phyloP scores from a whole-genome alignment of 208 protist species.

The Kentomonas sorsogonicus region DNA sequence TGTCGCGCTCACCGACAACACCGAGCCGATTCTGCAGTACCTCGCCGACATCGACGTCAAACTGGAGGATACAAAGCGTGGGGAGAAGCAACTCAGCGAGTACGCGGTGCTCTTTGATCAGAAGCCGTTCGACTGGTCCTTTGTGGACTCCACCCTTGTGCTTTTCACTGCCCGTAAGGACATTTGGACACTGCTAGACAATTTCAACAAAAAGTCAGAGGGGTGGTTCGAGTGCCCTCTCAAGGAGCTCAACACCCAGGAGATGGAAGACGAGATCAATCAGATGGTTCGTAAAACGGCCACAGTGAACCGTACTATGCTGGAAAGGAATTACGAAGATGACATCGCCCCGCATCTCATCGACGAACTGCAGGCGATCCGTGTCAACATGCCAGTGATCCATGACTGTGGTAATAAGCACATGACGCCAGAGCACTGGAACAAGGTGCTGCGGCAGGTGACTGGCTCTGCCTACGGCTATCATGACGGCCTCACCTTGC shows the following conservation, averaged over 20 bases:
- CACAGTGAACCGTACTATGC: slow-evolving; percentile 58
- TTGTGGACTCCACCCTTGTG: slow-evolving; percentile 45
- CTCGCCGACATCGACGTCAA: slow-evolving; percentile 75
- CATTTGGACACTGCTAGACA: slow-evolving; percentile 74
- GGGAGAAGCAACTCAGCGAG: slow-evolving; percentile 61
- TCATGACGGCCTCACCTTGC: slow-evolving; percentile 81
- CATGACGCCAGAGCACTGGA: slow-evolving; percentile 87
- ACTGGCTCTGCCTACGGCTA: slow-evolving; percentile 80
- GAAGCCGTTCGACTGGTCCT: slow-evolving; percentile 75
- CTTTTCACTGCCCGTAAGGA: slow-evolving; percentile 73
- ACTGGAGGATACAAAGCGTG: slow-evolving; percentile 61
- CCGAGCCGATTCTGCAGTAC: slow-evolving; percentile 82
- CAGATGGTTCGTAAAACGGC: slow-evolving; percentile 61
- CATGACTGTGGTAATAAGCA: slow-evolving; percentile 92
- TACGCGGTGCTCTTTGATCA: slow-evolving; percentile 86
- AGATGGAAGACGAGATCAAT: slow-evolving; percentile 87
- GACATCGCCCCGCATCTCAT: slow-evolving; percentile 76
- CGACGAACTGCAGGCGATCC: slow-evolving; percentile 70
- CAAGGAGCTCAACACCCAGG: slow-evolving; percentile 71
- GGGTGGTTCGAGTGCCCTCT: slow-evolving; percentile 81
- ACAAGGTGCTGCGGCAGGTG: slow-evolving; percentile 87
- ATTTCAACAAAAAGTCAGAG: slow-evolving; percentile 77
- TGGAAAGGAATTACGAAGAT: slow-evolving; percentile 82
- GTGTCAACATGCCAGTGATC: slow-evolving; percentile 79
- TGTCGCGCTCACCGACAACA: slow-evolving; percentile 65